Evolutionary conservation across 495 filamentous ascomycete genomes (phyloP), one percentile per base, ranked within the genome.

Genomic region (Penicillium lividum): DNA sequence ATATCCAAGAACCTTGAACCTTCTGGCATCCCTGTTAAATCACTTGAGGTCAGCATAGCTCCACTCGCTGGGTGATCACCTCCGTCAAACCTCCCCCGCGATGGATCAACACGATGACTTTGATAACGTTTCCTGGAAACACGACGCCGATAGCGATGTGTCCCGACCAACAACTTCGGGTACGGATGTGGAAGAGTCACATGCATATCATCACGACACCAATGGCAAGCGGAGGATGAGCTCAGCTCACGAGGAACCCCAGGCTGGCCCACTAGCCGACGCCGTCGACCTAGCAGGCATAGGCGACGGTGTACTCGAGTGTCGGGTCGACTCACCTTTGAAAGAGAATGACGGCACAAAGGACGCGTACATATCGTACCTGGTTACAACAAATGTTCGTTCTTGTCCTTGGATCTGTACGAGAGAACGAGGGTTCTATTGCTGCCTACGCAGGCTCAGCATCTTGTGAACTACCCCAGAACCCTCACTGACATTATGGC

Each of bases 261-360:
- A 86, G 64, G 79, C 84, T 15, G 84, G 82, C 13, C 64, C 74
- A 56, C 70, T 78, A 57, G 82, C 83, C 16, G 84, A 86, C 63
- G 72, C 78, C 51, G 75, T 82, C 38, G 86, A 88, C 63, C 77
- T 86, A 53, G 84, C 83, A 56, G 89, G 88, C 48, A 78, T 90
- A 59, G 89, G 86, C 55, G 87, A 89, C 52, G 93, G 92, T 51
- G 82, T 84, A 28, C 82, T 98, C 44, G 90, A 97, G 64, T 96
- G 91, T 68, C 85, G 71, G 33, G 93, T 98, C 27, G 83, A 84
- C 46, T 80, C 85, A 43, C 92, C 94, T 16, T 80, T 91, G 64
- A 97, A 97, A 69, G 94, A 97, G 74, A 91, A 90, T 63, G 92
- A 97, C 66, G 93, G 95, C n/a, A 95, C 92, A 51, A 97, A 97